Conservation (phyloP, 257 asterid species). For the Nicotiana tabacum region DNA sequence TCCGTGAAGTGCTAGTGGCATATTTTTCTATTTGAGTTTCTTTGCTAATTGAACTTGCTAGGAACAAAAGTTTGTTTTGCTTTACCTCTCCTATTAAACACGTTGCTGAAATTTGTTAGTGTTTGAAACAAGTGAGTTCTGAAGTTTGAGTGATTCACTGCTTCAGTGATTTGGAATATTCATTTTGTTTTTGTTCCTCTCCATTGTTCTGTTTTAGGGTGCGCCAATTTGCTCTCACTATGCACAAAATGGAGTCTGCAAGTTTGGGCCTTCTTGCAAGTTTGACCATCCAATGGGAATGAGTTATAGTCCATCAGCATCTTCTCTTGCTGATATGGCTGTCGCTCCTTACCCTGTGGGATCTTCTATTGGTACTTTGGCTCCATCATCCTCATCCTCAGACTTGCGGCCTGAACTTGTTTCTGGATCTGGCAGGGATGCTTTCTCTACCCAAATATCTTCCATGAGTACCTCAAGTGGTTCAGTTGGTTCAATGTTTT, state of each 20-base stretch:
- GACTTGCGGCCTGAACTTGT: conserved; percentile 36
- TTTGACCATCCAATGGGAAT: conserved; percentile 84
- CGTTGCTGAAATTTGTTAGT: not conserved
- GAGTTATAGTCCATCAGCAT: conserved; percentile 82
- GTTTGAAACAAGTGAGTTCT: not conserved
- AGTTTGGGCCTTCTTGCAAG: conserved; percentile 80
- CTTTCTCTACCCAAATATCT: conserved; percentile 26
- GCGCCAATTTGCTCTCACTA: conserved; percentile 77
- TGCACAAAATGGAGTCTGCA: conserved; percentile 79
- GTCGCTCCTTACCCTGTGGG: conserved; percentile 92
- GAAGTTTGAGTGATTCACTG: not conserved
- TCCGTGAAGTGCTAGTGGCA: not conserved
- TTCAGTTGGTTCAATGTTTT: conserved; percentile 44
- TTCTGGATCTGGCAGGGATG: conserved; percentile 28
- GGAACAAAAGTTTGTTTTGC: not conserved
- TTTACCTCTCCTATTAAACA: not conserved
- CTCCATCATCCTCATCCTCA: conserved; percentile 44
- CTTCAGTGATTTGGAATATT: not conserved
- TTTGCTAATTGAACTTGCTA: not conserved
- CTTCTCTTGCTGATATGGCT: conserved; percentile 88
- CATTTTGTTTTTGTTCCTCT: not conserved
- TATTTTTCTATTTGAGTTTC: not conserved
- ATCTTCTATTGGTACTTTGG: conserved; percentile 58
- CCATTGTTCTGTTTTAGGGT: conserved; percentile 41
- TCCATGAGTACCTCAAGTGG: conserved; percentile 22